Evolutionary conservation across 208 protist species (phyloP).

Genomic region (Lotmaria passim): DNA sequence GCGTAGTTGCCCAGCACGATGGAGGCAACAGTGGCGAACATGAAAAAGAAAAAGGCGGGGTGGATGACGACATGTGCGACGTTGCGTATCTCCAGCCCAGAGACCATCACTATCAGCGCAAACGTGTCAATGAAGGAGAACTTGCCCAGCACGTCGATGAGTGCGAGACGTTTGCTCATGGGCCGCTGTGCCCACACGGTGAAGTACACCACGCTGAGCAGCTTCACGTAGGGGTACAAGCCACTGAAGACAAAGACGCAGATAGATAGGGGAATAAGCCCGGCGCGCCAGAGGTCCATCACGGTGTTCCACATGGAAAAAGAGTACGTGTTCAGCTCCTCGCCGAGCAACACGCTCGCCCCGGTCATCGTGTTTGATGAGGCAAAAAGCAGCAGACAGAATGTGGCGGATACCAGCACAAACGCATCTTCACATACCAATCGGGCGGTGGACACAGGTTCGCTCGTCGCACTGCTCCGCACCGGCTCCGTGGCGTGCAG

Average conservation of each 20-base stretch:
- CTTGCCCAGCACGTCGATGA: conserved; percentile 93
- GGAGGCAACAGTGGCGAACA: conserved; percentile 55
- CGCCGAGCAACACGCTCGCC: conserved; percentile 52
- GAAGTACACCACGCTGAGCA: conserved; percentile 73
- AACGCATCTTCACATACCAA: conserved; percentile 56
- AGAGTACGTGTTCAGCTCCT: conserved; percentile 55
- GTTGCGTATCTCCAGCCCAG: conserved; percentile 71
- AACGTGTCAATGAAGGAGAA: conserved; percentile 94
- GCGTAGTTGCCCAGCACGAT: conserved; percentile 75
- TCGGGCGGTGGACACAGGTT: conserved; percentile 25
- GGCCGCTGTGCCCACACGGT: conserved; percentile 54
- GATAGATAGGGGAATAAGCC: conserved; percentile 80
- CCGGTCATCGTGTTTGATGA: conserved; percentile 69
- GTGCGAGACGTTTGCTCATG: conserved; percentile 48
- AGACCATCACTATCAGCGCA: conserved; percentile 93
- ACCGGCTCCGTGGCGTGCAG: conserved; percentile 28
- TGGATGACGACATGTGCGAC: conserved; percentile 50
- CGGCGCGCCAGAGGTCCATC: conserved; percentile 85
- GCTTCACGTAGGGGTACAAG: conserved; percentile 94
- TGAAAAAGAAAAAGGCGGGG: conserved; percentile 64
- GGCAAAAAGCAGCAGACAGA: conserved; percentile 40
- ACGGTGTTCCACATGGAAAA: conserved; percentile 89
- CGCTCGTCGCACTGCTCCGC: conserved; percentile 8
- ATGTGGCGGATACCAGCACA: conserved; percentile 33
- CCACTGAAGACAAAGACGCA: conserved; percentile 94